Percentiles rank a stretch among this genome's conserved stretches.
These are phyloP conservation scores for Pseudogymnoascus sp. DNA, from an alignment of 2,329 filamentous ascomycete genomes.

Conservation along the genomic window DNA sequence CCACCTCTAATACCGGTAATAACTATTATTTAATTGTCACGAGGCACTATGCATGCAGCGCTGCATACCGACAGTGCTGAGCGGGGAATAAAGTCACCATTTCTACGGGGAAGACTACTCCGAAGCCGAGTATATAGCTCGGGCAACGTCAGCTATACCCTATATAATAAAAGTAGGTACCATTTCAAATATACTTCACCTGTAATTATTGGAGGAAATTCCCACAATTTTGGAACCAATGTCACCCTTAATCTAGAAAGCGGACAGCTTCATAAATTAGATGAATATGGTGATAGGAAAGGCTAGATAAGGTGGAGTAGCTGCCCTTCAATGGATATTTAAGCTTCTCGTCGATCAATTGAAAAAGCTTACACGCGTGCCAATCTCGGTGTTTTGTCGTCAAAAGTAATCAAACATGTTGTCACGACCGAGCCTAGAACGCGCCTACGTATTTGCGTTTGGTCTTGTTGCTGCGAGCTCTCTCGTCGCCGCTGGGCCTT, in stretches of 20 bases:
- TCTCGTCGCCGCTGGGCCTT: conserved; percentile 47
- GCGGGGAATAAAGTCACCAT: not conserved
- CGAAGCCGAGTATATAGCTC: not conserved
- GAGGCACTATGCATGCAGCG: not conserved
- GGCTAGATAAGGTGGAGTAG: not conserved
- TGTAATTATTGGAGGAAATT: conserved; percentile 18
- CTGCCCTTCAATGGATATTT: conserved; percentile 1
- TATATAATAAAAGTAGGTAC: conserved; percentile 1
- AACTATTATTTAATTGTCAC: not conserved
- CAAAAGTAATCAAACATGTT: conserved; percentile 26
- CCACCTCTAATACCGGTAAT: conserved; percentile 11
- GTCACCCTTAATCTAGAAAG: conserved; percentile 7
- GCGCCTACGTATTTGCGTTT: conserved; percentile 20
- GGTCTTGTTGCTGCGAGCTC: conserved; percentile 32
- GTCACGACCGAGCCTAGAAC: conserved; percentile 25
- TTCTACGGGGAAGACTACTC: conserved; percentile 8
- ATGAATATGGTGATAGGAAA: conserved; percentile 13
- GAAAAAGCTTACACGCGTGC: conserved; percentile 9
- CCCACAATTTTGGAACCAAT: not conserved
- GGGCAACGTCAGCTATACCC: not conserved
- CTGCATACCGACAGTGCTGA: not conserved
- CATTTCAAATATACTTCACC: conserved; percentile 12
- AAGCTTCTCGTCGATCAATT: conserved; percentile 12
- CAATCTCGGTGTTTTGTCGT: not conserved
- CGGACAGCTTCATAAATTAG: conserved; percentile 13